Conservation (phyloP, 257 asterid genomes). For the Forsythia viridissima region DNA sequence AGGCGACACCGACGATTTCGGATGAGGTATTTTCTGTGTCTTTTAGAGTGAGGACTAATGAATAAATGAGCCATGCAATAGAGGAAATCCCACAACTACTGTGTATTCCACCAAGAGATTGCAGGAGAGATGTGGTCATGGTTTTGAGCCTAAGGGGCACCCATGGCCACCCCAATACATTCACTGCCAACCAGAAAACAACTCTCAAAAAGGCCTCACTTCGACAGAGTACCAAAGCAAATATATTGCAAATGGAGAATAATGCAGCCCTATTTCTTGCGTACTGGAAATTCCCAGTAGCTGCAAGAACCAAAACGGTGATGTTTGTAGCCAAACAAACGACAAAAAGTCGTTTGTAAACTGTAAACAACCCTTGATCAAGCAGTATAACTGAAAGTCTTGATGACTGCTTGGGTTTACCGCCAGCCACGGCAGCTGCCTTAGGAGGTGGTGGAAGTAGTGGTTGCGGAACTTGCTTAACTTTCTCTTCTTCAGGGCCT, state of each 20-base stretch:
- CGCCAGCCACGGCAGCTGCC: neutral
- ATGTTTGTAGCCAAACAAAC: constrained; percentile 49
- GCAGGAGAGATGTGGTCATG: constrained; percentile 47
- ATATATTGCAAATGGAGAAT: constrained; percentile 59
- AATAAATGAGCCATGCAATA: constrained; percentile 64
- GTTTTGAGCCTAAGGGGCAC: constrained; percentile 58
- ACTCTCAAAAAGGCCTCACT: constrained; percentile 63
- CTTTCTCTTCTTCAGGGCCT: constrained; percentile 33
- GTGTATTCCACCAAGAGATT: constrained; percentile 73
- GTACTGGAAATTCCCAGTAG: constrained; percentile 46
- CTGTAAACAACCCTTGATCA: constrained; percentile 80
- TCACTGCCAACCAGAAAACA: constrained; percentile 66
- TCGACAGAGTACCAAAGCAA: constrained; percentile 57
- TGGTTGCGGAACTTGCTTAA: constrained; percentile 5
- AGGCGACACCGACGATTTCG: constrained; percentile 49
- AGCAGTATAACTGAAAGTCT: constrained; percentile 66
- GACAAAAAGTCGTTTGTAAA: constrained; percentile 60
- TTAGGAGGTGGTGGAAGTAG: constrained; percentile 26
- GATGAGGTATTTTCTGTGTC: constrained; percentile 46
- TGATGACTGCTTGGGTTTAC: constrained; percentile 22
- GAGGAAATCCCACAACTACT: constrained; percentile 82
- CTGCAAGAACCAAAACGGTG: constrained; percentile 48
- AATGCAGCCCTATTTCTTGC: constrained; percentile 49
- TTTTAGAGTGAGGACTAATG: constrained; percentile 49
- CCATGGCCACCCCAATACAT: constrained; percentile 54